phyloP scores from a whole-genome alignment of 805 yeast genomes.

The Myxozyma geophila region DNA sequence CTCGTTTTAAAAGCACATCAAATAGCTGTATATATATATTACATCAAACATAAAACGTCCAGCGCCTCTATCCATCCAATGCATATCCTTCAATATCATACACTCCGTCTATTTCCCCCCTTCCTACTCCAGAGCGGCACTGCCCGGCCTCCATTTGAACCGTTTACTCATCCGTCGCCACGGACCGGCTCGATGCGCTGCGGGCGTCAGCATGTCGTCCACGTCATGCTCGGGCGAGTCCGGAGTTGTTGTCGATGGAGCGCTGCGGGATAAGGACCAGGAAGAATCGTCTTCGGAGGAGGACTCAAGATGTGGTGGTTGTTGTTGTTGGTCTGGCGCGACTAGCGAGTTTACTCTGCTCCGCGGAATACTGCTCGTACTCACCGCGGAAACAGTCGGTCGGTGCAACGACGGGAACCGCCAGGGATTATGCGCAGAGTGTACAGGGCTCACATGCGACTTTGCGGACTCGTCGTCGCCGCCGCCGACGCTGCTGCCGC shows the following conservation, averaged over 20 bases:
- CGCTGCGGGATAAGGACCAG: neutral
- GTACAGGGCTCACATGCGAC: neutral
- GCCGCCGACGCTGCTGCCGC: too few relatives aligned
- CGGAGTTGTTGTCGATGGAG: constrained; percentile 13
- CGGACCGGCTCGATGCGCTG: constrained; percentile 8
- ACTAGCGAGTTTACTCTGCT: neutral
- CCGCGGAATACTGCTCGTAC: neutral
- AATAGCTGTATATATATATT: too few relatives aligned
- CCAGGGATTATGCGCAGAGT: neutral
- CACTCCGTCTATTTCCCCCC: too few relatives aligned
- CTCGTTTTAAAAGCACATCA: too few relatives aligned
- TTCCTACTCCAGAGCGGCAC: neutral
- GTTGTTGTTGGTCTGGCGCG: constrained; percentile 1
- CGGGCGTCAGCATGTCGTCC: neutral
- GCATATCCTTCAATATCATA: neutral
- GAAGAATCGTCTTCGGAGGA: constrained; percentile 10
- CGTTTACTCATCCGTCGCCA: constrained; percentile 27
- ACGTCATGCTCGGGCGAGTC: constrained; percentile 8
- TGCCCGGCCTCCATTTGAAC: constrained; percentile 26
- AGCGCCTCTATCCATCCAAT: neutral
- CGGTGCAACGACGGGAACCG: constrained; percentile 8
- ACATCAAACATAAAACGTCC: neutral
- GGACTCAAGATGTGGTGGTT: neutral
- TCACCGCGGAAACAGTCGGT: neutral
- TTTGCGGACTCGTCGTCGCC: neutral